Conservation (phyloP, 208 protist genomes). For the Jaenimonas drosophilae region DNA sequence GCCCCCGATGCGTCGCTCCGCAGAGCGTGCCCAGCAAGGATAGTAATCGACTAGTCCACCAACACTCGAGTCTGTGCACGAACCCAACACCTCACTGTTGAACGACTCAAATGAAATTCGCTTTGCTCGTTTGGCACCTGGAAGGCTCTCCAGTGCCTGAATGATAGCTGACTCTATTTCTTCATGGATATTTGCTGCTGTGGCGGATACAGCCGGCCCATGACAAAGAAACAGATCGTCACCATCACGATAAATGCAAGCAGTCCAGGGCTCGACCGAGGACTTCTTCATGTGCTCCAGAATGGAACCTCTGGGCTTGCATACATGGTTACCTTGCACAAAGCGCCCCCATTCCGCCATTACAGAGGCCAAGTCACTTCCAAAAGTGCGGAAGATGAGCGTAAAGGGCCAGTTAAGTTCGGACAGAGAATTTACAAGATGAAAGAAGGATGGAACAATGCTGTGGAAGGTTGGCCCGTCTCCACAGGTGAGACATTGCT, state of each 20-base stretch:
- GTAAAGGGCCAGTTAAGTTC: conserved; percentile 74
- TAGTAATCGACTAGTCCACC: conserved; percentile 87
- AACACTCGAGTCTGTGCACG: conserved; percentile 54
- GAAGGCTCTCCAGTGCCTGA: conserved; percentile 12
- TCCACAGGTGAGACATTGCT: conserved; percentile 27
- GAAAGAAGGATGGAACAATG: conserved; percentile 85
- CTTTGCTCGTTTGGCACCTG: too few relatives aligned
- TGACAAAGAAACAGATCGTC: conserved; percentile 63
- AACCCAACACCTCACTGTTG: too few relatives aligned
- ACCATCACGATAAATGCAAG: conserved; percentile 49
- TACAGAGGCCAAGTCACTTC: conserved; percentile 60
- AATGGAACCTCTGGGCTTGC: conserved; percentile 40
- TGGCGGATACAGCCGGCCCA: conserved; percentile 44
- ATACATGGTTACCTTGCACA: conserved; percentile 51
- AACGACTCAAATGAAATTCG: too few relatives aligned
- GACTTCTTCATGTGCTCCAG: conserved; percentile 27
- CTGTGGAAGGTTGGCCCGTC: too few relatives aligned
- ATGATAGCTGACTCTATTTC: too few relatives aligned
- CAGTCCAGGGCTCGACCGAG: conserved; percentile 38
- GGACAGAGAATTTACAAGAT: conserved; percentile 69
- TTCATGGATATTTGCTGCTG: conserved; percentile 10
- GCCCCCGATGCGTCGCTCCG: conserved; percentile 58
- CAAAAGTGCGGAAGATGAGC: conserved; percentile 85
- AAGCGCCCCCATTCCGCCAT: conserved; percentile 75
- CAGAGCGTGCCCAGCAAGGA: conserved; percentile 70